Conservation (phyloP, 2,329 filamentous ascomycete genomes). For the Neophaeococcomyces mojaviensis region DNA sequence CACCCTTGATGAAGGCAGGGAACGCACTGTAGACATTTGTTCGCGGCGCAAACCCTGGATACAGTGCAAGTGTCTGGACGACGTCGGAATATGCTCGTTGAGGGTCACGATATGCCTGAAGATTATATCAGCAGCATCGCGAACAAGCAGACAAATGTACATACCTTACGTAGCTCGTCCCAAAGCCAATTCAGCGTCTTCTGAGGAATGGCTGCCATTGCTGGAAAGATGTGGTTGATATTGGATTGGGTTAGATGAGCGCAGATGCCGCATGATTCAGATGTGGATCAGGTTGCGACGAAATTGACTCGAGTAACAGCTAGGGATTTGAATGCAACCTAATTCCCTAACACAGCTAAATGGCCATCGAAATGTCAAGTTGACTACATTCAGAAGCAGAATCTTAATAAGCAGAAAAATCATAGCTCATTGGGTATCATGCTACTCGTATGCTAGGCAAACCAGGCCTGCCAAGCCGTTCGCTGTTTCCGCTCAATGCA, state of each 20-base stretch:
- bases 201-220: constrained; percentile 66
- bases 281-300: too few relatives aligned
- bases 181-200: constrained; percentile 93
- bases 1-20: neutral
- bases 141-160: constrained; percentile 1
- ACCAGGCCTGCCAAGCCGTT: neutral
- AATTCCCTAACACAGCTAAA: neutral
- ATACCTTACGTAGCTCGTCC: constrained; percentile 72
- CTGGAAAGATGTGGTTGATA: neutral
- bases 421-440: neutral
- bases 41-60: constrained; percentile 66
- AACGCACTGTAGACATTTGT: constrained; percentile 90
- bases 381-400: too few relatives aligned
- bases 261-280: neutral
- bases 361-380: too few relatives aligned
- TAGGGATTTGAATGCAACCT: neutral
- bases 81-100: constrained; percentile 90
- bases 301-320: neutral
- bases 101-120: constrained; percentile 87
- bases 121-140: neutral
- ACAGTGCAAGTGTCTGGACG: constrained; percentile 70
- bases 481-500: neutral
- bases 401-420: neutral
- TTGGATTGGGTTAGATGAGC: neutral
- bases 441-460: neutral